phyloP scores from a whole-genome alignment of 345 rosid species.

The Kandelia obovata region DNA sequence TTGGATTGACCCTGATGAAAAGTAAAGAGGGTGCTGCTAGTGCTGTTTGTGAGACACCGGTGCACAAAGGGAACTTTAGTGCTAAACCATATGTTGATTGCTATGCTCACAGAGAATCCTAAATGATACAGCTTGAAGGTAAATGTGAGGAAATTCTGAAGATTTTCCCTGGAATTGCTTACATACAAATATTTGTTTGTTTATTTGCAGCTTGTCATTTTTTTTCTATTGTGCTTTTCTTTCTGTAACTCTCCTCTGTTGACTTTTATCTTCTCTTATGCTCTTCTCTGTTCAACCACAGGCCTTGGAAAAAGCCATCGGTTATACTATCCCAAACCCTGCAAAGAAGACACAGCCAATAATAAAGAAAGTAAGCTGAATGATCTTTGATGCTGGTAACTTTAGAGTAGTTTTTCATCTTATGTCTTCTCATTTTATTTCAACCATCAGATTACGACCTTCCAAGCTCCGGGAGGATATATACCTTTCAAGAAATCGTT shows the following conservation, averaged over 20 bases:
- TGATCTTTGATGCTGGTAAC: constrained; percentile 23
- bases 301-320: constrained; percentile 14
- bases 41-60: constrained; percentile 40
- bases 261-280: constrained; percentile 19
- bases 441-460: constrained; percentile 19
- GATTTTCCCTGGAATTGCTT: background rate
- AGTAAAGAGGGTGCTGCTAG: constrained; percentile 44
- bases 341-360: constrained; percentile 66
- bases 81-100: constrained; percentile 47
- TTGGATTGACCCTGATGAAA: constrained; percentile 30
- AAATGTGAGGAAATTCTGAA: constrained; percentile 21
- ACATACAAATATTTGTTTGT: background rate
- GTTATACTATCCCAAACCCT: constrained; percentile 53
- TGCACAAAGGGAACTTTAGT: constrained; percentile 39
- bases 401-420: constrained; percentile 17
- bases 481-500: constrained; percentile 18
- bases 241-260: background rate
- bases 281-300: no score
- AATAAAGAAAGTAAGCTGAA: constrained; percentile 58
- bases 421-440: constrained; percentile 30
- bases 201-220: background rate
- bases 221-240: background rate
- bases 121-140: constrained; percentile 86
- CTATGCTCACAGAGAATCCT: constrained; percentile 65
- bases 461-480: constrained; percentile 77